Evolutionary conservation across 2,329 filamentous ascomycete species (phyloP).

Genomic region (Teratosphaeria gauchensis): DNA sequence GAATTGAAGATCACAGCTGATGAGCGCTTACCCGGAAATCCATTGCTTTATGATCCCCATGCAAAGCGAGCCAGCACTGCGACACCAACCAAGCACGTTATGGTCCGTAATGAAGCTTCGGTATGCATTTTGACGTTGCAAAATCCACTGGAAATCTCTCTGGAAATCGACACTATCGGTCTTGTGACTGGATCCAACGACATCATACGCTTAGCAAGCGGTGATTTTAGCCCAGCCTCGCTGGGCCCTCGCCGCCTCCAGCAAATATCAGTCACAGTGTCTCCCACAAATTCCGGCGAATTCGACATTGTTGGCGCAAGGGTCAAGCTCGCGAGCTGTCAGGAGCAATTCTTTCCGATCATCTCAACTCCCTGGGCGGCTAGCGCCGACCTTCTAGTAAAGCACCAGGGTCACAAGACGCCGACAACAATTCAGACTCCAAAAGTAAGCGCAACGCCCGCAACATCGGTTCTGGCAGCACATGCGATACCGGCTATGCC

Average conservation of each 20-base stretch:
- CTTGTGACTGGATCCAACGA: constrained; percentile 58
- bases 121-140: constrained; percentile 77
- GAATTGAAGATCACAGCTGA: not conserved
- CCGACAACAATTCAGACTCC: not conserved
- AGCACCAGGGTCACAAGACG: constrained; percentile 31
- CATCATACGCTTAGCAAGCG: constrained; percentile 56
- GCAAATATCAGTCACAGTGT: constrained; percentile 61
- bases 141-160: constrained; percentile 87
- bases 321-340: constrained; percentile 71
- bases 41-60: constrained; percentile 94
- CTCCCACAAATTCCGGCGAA: constrained; percentile 55
- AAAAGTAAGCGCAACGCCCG: constrained; percentile 1
- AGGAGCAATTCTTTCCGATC: constrained; percentile 73
- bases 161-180: constrained; percentile 74
- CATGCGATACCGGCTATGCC: constrained; percentile 72
- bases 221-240: constrained; percentile 47
- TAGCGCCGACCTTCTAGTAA: constrained; percentile 61
- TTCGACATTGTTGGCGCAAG: constrained; percentile 68
- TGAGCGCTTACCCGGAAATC: constrained; percentile 43
- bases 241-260: constrained; percentile 79
- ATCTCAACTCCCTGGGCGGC: constrained; percentile 69
- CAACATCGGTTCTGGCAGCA: constrained; percentile 27
- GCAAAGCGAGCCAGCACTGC: constrained; percentile 52
- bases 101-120: constrained; percentile 70
- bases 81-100: constrained; percentile 31